Base-by-base conservation (phyloP, 129 eudicot genomes). In the Solidago caesia region DNA sequence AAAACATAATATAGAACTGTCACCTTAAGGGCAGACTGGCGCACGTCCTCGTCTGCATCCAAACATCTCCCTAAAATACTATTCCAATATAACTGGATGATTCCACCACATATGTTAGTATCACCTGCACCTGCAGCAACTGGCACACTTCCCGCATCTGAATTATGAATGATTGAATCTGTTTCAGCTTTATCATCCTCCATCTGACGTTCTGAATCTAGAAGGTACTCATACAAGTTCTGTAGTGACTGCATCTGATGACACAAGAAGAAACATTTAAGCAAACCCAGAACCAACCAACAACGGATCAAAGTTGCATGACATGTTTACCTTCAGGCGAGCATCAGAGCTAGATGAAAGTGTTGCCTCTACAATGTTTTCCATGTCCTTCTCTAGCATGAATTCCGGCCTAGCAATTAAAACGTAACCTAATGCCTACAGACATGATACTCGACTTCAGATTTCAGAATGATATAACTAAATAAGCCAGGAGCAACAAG, bases 81-180 rank as follows among this genome's bases (percentile, higher is more conserved):
- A 64, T 82, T 83, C 98, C 98, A 94, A 79, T 94, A 94, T 71
- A 94, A 75, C 77, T 90, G 98, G 77, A 94, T 83, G 73, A 90
- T 94, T 45, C 97, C 96, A 33, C 98, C 98, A 79, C 96, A 90
- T 57, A 94, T 88, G 88, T 94, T 94, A 27, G 98, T 88, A 80
- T 94, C 98, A 73, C 98, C 98, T 42, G 98, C 98, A 76, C 98
- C 98, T 6, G 98, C 98, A 82, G 98, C 98, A 82, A 86, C 96
- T 48, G 98, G 97, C 49, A 90, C 98, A 80, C 78, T 83, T 33
- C 84, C 84, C 67, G 80, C 91, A 60, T 74, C 88, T 67, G 66
- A 75, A 29, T 88, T 51, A 80, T 81, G 49, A 73, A 65, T 46
- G 65, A 26, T 69, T 41, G 83, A 88, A 73, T 76, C 79, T 39